Percentiles rank a stretch among this genome's conserved stretches.
Evolutionary conservation across 2,329 filamentous ascomycete species (phyloP).

Genomic region (Verticillium dahliae): DNA sequence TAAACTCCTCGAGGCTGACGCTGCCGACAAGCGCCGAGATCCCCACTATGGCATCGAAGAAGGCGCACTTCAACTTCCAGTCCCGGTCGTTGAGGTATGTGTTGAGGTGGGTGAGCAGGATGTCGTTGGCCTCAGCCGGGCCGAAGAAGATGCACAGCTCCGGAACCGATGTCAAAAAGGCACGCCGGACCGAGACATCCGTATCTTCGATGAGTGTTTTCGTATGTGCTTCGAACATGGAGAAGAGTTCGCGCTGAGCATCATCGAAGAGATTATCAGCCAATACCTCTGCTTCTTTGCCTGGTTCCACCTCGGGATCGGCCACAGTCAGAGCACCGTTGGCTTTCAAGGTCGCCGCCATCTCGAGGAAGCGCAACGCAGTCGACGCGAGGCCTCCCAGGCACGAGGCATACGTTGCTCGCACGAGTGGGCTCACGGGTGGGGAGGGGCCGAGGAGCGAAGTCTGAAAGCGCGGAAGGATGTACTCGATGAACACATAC

Average conservation of each 20-base stretch:
- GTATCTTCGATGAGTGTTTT: conserved; percentile 84
- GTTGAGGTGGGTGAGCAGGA: conserved; percentile 92
- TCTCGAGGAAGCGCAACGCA: conserved; percentile 78
- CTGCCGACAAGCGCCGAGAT: conserved; percentile 88
- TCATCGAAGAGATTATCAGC: conserved; percentile 84
- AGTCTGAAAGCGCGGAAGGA: conserved; percentile 56
- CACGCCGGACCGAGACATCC: conserved; percentile 78
- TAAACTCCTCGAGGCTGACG: conserved; percentile 87
- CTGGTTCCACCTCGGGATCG: conserved; percentile 74
- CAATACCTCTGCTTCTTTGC: conserved; percentile 57
- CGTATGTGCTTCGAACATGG: conserved; percentile 80
- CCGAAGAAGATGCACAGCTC: conserved; percentile 94
- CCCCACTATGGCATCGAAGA: conserved; percentile 91
- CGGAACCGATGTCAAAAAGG: conserved; percentile 86
- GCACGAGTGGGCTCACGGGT: conserved; percentile 62
- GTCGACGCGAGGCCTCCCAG: conserved; percentile 83
- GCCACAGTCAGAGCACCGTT: conserved; percentile 74
- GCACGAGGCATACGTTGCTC: conserved; percentile 89
- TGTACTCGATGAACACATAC: conserved; percentile 62
- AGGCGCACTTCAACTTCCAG: conserved; percentile 94
- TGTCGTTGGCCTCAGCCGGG: conserved; percentile 84
- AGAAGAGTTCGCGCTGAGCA: conserved; percentile 74
- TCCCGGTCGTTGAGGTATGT: conserved; percentile 95
- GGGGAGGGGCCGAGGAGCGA: conserved; percentile 38
- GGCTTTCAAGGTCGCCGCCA: conserved; percentile 80